phyloP scores from a whole-genome alignment of 768 basidiomycete genomes.

The Suillus clintonianus region DNA sequence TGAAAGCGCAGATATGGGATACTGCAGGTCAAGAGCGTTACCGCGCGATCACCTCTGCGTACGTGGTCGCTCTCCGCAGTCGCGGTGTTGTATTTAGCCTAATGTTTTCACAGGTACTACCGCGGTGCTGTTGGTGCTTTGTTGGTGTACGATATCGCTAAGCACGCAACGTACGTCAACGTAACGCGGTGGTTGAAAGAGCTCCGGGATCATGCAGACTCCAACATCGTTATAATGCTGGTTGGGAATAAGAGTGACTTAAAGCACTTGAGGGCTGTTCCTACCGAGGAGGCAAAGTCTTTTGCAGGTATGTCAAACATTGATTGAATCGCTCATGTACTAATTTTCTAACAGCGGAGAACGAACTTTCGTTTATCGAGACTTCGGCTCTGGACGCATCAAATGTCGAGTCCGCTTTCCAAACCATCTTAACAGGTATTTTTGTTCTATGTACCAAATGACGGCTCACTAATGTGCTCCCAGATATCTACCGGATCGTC shows the following conservation, averaged over 20 bases:
- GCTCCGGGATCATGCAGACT: slow-evolving; percentile 91
- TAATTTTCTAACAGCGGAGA: slow-evolving; percentile 64
- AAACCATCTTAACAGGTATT: slow-evolving; percentile 90
- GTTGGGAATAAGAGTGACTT: slow-evolving; percentile 99
- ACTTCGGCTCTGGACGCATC: slow-evolving; percentile 99
- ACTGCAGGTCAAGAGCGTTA: slow-evolving; percentile 98
- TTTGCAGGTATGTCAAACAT: slow-evolving; percentile 70
- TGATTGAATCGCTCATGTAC: not conserved
- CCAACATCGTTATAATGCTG: slow-evolving; percentile 93
- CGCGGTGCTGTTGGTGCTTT: slow-evolving; percentile 94
- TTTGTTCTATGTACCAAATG: not conserved
- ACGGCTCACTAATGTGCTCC: not conserved
- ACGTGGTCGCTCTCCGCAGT: slow-evolving; percentile 27
- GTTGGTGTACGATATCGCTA: slow-evolving; percentile 92
- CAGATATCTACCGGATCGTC: slow-evolving; percentile 97
- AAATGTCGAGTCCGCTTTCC: slow-evolving; percentile 97
- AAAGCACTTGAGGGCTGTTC: slow-evolving; percentile 94
- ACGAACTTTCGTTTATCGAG: slow-evolving; percentile 93
- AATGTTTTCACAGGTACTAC: slow-evolving; percentile 70
- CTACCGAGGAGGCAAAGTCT: slow-evolving; percentile 94
- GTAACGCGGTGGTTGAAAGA: slow-evolving; percentile 97
- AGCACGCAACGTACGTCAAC: slow-evolving; percentile 92
- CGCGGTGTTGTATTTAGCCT: not conserved
- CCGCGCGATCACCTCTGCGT: slow-evolving; percentile 97
- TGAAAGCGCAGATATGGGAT: slow-evolving; percentile 99